phyloP scores from a whole-genome alignment of 73 alveolate genomes.

The Symbiodinium natans region DNA sequence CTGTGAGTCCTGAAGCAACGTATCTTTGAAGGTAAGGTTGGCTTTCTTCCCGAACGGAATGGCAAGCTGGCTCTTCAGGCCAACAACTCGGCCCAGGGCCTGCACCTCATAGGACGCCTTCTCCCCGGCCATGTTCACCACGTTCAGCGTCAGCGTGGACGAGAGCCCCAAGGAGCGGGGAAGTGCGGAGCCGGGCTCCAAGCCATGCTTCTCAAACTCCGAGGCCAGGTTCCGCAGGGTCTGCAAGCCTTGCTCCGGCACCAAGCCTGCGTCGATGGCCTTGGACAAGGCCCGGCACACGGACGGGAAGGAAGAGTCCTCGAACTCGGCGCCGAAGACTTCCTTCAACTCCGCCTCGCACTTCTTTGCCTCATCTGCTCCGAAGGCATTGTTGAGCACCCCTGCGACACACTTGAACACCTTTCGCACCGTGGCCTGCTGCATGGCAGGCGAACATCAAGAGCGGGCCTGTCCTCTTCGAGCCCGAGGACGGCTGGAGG shows the following conservation, averaged over 20 bases:
- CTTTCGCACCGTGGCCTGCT: not conserved
- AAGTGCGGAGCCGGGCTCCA: not conserved
- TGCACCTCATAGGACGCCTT: not conserved
- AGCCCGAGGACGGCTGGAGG: too few relatives aligned
- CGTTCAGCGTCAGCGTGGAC: not conserved
- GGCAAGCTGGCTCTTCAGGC: not conserved
- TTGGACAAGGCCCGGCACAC: not conserved
- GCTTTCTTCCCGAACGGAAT: conserved; percentile 8
- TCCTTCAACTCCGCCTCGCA: conserved; percentile 24
- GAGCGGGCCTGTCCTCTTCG: too few relatives aligned
- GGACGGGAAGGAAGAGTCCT: not conserved
- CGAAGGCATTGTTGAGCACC: conserved; percentile 1
- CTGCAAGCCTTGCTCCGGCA: conserved; percentile 6
- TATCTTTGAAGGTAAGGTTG: not conserved
- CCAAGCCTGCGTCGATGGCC: not conserved
- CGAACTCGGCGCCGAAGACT: not conserved
- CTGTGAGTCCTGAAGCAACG: conserved; percentile 5
- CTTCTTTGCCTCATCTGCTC: not conserved
- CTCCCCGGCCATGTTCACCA: not conserved
- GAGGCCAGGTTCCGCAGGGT: not conserved
- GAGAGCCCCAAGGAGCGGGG: not conserved
- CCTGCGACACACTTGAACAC: not conserved
- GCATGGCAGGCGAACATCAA: not conserved
- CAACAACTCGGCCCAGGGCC: not conserved
- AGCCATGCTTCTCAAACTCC: not conserved